Percentiles rank a stretch among this genome's conserved stretches.
phyloP scores from a whole-genome alignment of 2,329 filamentous ascomycete species.

The Phaeoacremonium minimum region DNA sequence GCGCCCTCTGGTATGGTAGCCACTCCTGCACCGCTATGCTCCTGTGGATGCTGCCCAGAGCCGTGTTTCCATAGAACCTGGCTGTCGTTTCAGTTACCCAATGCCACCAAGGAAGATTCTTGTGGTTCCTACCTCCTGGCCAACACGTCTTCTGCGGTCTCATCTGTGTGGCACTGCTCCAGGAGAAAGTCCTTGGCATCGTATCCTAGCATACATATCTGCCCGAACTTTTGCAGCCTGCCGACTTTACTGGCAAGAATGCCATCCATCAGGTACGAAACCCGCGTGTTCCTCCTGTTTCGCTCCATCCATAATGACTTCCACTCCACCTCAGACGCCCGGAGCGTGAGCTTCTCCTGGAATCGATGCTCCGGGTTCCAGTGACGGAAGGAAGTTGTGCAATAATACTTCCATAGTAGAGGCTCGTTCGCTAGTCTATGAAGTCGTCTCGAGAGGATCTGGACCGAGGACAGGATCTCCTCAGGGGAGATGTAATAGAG shows the following conservation, averaged over 20 bases:
- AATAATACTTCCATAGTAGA: constrained; percentile 77
- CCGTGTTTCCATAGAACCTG: constrained; percentile 71
- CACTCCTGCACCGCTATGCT: constrained; percentile 75
- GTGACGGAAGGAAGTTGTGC: constrained; percentile 62
- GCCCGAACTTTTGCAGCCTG: constrained; percentile 65
- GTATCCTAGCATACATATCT: constrained; percentile 70
- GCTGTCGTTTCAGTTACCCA: constrained; percentile 9
- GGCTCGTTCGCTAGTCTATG: constrained; percentile 64
- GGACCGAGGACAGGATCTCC: constrained; percentile 43
- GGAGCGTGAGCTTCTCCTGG: constrained; percentile 45
- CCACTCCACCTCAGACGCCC: constrained; percentile 65
- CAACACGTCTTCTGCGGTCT: constrained; percentile 67
- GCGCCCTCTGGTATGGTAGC: constrained; percentile 46
- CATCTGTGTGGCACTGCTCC: constrained; percentile 55
- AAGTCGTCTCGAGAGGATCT: constrained; percentile 58
- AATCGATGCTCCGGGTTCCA: constrained; percentile 71
- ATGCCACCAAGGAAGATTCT: constrained; percentile 7
- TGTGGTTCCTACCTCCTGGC: constrained; percentile 55
- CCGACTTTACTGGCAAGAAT: constrained; percentile 68
- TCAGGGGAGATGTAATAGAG: constrained; percentile 58
- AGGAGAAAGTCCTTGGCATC: constrained; percentile 85
- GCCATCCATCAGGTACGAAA: constrained; percentile 54
- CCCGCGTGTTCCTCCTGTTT: constrained; percentile 44
- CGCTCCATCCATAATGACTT: constrained; percentile 61
- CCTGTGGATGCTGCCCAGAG: constrained; percentile 77